Base-by-base conservation (phyloP, 2,329 filamentous ascomycete species). In the Talaromyces sp. region DNA sequence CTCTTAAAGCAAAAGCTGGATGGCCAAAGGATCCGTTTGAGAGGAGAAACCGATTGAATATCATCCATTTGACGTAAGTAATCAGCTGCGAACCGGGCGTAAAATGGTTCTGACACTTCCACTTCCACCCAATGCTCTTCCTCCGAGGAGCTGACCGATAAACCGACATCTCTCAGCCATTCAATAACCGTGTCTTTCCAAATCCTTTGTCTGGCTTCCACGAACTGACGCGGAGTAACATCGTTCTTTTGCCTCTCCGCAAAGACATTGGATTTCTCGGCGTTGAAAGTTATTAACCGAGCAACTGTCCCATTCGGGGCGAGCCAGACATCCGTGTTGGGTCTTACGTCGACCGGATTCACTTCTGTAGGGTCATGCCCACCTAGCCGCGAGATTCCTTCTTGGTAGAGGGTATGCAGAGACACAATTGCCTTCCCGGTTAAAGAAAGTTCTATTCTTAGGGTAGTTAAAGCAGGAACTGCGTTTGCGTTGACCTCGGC, bases 11-110 rank as follows among this genome's bases (percentile, higher is more conserved):
- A 78, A 61, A 76, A 74, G 24, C 70, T 67, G 31, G 75, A 73
- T 21, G 78, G 78, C 78, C 78, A 80, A 56, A 77, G 66, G 57
- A 79, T 73, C 26, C 74, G 73, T 64, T 74, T 77, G 62, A 76
- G 67, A 27, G 71, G 69, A 60, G 73, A 65, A 19, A 65, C 62
- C 14, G 70, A 66, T 50, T 67, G 67, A 57, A 59, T 63, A 60
- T 69, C 68, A 53, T 69, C 67, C 58, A 60, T 67, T 48, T 69
- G 64, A 38, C 70, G 65, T 63, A 65, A 65, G 46, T 66, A 65
- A 56, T 74, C 74, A 26, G 72, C 72, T 38, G 72, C 71, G 51
- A 75, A 62, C 58, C 69, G 69, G 56, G 72, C 68, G 61, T 74
- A 75, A 54, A 75, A 74, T 19, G 74, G 72, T 32, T 75, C 73